These are phyloP conservation scores for Talaromyces sp. DNA, from an alignment of 2,329 filamentous ascomycete species.

Conservation along the genomic window DNA sequence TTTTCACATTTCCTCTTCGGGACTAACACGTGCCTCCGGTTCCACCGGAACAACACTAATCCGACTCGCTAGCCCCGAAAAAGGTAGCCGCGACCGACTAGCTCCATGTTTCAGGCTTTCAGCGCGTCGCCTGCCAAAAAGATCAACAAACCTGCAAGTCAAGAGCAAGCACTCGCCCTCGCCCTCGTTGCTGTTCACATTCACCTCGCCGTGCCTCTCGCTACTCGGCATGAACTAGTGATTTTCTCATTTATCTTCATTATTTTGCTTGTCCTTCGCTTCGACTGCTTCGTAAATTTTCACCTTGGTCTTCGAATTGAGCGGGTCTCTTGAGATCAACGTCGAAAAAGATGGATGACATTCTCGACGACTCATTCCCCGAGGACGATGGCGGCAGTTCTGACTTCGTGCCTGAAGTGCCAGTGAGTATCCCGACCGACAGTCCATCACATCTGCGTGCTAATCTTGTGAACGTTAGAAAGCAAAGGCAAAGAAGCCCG, in stretches of 20 bases:
- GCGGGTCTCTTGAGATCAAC: conserved; percentile 8
- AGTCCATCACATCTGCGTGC: not conserved
- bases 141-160: conserved; percentile 12
- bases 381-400: conserved; percentile 50
- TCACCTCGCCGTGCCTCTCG: not conserved
- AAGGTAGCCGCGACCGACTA: conserved; percentile 8
- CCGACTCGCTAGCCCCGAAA: conserved; percentile 18
- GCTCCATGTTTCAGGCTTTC: not conserved
- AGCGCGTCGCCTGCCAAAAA: conserved; percentile 8
- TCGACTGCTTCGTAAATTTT: not conserved
- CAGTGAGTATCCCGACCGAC: conserved; percentile 34
- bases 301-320: not conserved
- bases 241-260: not conserved
- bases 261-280: conserved; percentile 1
- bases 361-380: conserved; percentile 56
- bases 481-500: conserved; percentile 49
- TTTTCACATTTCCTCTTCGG: conserved; percentile 27
- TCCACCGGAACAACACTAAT: conserved; percentile 20
- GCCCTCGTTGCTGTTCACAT: not conserved
- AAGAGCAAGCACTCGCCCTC: not conserved
- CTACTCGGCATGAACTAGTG: not conserved
- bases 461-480: conserved; percentile 29
- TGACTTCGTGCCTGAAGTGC: conserved; percentile 51
- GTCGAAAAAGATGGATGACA: conserved; percentile 23
- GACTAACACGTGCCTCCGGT: conserved; percentile 13